phyloP scores from a whole-genome alignment of 2,329 filamentous ascomycete genomes.

The Fusarium bactridioides region DNA sequence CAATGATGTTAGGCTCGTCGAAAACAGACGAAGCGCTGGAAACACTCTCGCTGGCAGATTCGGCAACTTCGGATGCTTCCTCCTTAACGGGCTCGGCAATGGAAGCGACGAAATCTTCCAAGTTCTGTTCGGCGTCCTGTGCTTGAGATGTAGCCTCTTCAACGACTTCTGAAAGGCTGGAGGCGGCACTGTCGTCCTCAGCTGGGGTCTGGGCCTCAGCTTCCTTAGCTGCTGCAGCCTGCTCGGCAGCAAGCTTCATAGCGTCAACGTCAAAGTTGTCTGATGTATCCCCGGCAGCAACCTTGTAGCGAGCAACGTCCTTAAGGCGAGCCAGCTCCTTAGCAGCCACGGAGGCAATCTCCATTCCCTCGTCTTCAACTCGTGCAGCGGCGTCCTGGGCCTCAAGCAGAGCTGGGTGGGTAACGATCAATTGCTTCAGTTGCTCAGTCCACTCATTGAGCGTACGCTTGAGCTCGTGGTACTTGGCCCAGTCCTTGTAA shows the following conservation, averaged over 20 bases:
- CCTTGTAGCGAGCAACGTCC: constrained; percentile 85
- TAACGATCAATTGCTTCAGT: constrained; percentile 77
- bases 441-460: constrained; percentile 87
- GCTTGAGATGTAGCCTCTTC: constrained; percentile 24
- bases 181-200: constrained; percentile 37
- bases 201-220: constrained; percentile 35
- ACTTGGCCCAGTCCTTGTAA: constrained; percentile 97
- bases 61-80: constrained; percentile 1
- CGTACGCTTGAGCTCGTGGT: constrained; percentile 83
- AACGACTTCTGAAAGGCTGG: constrained; percentile 15
- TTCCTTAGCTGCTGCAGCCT: constrained; percentile 35
- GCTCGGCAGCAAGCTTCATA: constrained; percentile 65
- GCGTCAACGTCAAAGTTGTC: constrained; percentile 80
- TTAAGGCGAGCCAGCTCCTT: constrained; percentile 82
- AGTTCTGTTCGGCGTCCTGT: constrained; percentile 20
- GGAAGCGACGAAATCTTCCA: constrained; percentile 35
- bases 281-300: constrained; percentile 74
- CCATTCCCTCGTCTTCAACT: constrained; percentile 82
- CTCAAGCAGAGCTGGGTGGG: constrained; percentile 73
- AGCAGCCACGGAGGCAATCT: constrained; percentile 77
- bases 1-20: constrained; percentile 22
- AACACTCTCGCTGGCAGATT: neutral
- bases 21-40: constrained; percentile 14
- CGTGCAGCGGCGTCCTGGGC: constrained; percentile 73
- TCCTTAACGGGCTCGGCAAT: constrained; percentile 28